Evolutionary conservation across 768 basidiomycete genomes (phyloP).

Genomic region (Suillus lakei): DNA sequence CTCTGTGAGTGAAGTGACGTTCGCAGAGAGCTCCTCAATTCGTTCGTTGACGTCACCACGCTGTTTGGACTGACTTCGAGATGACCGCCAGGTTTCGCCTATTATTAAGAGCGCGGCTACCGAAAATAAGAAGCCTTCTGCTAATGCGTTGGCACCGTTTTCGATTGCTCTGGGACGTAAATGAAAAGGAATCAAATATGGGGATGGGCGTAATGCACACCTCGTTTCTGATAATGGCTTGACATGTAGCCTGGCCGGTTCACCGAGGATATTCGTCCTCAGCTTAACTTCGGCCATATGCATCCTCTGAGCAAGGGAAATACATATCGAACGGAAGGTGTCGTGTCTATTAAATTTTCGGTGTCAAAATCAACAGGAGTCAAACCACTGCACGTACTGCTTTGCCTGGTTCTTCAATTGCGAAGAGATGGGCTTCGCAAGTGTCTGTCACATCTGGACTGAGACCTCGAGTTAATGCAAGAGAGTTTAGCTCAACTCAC

Average conservation of each 20-base stretch:
- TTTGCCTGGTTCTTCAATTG: constrained; percentile 72
- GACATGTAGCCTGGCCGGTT: constrained; percentile 66
- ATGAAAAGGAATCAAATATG: background rate
- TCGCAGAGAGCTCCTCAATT: constrained; percentile 58
- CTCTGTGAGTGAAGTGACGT: constrained; percentile 52
- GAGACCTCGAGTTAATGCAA: background rate
- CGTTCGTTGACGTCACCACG: constrained; percentile 74
- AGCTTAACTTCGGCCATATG: constrained; percentile 75
- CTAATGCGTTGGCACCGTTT: constrained; percentile 82
- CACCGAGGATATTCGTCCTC: constrained; percentile 78
- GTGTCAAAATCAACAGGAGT: background rate
- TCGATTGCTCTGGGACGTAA: constrained; percentile 71
- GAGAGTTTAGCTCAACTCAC: constrained; percentile 45
- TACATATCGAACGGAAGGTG: constrained; percentile 70
- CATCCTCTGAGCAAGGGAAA: constrained; percentile 76
- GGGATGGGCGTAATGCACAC: constrained; percentile 42
- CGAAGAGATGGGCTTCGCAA: constrained; percentile 81
- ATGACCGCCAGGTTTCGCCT: constrained; percentile 77
- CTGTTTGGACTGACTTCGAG: constrained; percentile 70
- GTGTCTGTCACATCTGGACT: constrained; percentile 51
- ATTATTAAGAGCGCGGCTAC: constrained; percentile 78
- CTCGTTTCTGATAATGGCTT: constrained; percentile 78
- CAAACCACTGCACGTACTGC: constrained; percentile 51
- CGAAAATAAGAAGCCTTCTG: constrained; percentile 82
- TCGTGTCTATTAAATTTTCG: constrained; percentile 56